Percentiles rank a stretch among this genome's conserved stretches.
Conservation (phyloP, 148 eudicot species). For the Heliosperma pusillum region DNA sequence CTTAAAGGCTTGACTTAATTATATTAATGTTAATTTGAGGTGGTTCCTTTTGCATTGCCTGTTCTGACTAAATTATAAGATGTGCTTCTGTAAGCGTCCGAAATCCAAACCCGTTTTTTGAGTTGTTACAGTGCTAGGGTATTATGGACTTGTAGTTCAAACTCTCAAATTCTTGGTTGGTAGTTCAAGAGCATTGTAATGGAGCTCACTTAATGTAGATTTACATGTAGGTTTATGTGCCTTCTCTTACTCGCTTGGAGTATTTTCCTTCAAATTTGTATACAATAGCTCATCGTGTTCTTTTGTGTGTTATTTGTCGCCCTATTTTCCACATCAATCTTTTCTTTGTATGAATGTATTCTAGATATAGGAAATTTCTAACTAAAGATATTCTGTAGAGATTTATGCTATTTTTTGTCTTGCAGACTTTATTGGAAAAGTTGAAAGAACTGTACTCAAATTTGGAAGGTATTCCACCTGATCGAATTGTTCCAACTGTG, state of each 20-base stretch:
- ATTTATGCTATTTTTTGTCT: constrained; percentile 3
- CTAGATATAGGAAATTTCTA: neutral
- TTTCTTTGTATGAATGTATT: neutral
- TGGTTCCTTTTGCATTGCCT: neutral
- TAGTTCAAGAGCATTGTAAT: neutral
- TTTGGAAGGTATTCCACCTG: constrained; percentile 87
- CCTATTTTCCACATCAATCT: neutral
- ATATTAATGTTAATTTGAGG: neutral
- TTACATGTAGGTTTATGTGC: too few relatives aligned
- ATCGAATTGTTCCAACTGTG: constrained; percentile 97
- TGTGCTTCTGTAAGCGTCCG: neutral
- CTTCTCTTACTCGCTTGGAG: neutral
- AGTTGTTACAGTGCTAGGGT: neutral
- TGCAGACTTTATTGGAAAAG: constrained; percentile 86
- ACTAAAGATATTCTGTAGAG: neutral
- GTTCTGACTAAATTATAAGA: neutral
- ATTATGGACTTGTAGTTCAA: neutral
- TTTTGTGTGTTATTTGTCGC: neutral
- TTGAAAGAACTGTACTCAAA: constrained; percentile 82
- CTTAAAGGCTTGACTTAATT: neutral
- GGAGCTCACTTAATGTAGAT: neutral
- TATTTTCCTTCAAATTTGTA: neutral
- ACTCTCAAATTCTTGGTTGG: neutral
- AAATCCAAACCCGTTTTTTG: neutral
- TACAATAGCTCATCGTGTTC: too few relatives aligned